Percentiles rank a stretch among this genome's conserved stretches.
Evolutionary conservation across 1,139 yeast genomes (phyloP).

Genomic region (Suhomyces wounanorum): DNA sequence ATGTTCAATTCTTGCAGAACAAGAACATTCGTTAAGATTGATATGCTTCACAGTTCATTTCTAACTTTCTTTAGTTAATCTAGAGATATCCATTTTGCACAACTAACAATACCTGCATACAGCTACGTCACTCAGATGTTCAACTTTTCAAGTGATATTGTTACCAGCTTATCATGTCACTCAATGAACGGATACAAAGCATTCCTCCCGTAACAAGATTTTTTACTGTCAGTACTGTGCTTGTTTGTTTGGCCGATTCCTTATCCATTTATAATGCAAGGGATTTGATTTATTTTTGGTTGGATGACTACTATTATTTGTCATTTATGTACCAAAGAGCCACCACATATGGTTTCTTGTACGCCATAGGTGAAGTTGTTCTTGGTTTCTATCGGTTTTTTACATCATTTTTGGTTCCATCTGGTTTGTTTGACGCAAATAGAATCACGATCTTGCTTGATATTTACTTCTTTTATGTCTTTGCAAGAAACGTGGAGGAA

Average conservation of each 20-base stretch:
- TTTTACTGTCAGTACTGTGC: conserved; percentile 41
- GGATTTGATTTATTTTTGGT: background rate
- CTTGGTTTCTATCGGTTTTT: conserved; percentile 48
- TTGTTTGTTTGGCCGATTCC: conserved; percentile 23
- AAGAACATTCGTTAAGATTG: too few relatives aligned
- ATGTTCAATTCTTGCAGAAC: too few relatives aligned
- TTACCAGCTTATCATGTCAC: background rate
- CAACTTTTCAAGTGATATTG: background rate
- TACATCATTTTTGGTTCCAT: conserved; percentile 51
- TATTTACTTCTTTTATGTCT: conserved; percentile 57
- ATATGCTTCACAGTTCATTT: too few relatives aligned
- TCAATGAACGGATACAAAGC: conserved; percentile 15
- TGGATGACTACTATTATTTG: background rate
- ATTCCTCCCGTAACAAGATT: conserved; percentile 53
- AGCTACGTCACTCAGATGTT: background rate
- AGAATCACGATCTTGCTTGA: conserved; percentile 49
- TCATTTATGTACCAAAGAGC: conserved; percentile 7
- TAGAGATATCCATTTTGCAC: background rate
- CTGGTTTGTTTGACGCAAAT: conserved; percentile 24
- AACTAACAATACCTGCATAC: background rate
- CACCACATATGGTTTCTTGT: conserved; percentile 5
- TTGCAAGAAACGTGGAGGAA: conserved; percentile 57
- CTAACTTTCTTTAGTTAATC: background rate
- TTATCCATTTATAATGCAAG: background rate
- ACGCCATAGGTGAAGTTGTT: conserved; percentile 13